phyloP scores from a whole-genome alignment of 352 stramenopile genomes.

The Phytophthora sp. region DNA sequence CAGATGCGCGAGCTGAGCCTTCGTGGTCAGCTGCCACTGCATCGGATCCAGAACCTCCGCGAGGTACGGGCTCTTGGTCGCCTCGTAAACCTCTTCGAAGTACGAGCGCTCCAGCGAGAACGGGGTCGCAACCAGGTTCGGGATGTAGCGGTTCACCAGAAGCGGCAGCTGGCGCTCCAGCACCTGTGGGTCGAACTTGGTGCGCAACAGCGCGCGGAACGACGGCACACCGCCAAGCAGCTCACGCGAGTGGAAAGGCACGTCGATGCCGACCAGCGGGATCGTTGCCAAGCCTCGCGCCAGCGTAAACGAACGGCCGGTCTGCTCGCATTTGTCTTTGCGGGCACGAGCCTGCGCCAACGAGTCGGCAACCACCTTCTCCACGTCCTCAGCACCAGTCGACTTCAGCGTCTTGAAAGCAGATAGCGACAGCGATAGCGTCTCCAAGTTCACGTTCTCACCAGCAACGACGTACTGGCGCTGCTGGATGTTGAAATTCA shows the following conservation, averaged over 20 bases:
- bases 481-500: slow-evolving; percentile 90
- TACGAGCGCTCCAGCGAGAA: slow-evolving; percentile 83
- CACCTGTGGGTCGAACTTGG: slow-evolving; percentile 73
- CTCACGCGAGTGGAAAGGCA: slow-evolving; percentile 90
- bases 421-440: slow-evolving; percentile 70
- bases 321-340: slow-evolving; percentile 63
- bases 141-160: slow-evolving; percentile 84
- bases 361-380: slow-evolving; percentile 59
- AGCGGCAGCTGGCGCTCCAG: slow-evolving; percentile 72
- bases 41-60: slow-evolving; percentile 68
- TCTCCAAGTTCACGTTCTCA: slow-evolving; percentile 84
- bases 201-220: slow-evolving; percentile 76
- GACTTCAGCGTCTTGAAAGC: slow-evolving; percentile 54
- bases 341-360: slow-evolving; percentile 60
- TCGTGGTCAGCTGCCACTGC: slow-evolving; percentile 74
- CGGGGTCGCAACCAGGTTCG: slow-evolving; percentile 82
- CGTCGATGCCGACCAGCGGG: slow-evolving; percentile 87
- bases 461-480: slow-evolving; percentile 88
- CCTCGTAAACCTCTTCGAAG: slow-evolving; percentile 73
- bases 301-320: slow-evolving; percentile 66
- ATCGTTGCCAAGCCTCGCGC: slow-evolving; percentile 81
- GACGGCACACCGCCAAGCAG: slow-evolving; percentile 82
- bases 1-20: slow-evolving; percentile 71
- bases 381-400: slow-evolving; percentile 50
- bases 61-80: slow-evolving; percentile 75